phyloP scores from a whole-genome alignment of 2,329 filamentous ascomycete species.

The Hypoxylon sp. region DNA sequence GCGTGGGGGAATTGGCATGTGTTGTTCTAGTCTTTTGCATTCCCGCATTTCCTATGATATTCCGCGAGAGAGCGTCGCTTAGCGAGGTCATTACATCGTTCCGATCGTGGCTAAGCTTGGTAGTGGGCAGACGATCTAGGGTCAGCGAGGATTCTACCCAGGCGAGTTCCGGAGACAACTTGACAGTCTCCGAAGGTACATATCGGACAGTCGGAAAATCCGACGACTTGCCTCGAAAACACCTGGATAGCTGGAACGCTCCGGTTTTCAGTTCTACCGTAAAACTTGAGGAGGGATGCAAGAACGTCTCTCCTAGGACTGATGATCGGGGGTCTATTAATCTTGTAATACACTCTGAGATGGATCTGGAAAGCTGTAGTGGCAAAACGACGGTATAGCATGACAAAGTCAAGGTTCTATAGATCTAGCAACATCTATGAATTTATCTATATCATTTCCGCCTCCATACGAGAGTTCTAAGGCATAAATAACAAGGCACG shows the following conservation, averaged over 20 bases:
- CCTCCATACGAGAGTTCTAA: not conserved
- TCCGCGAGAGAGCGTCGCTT: not conserved
- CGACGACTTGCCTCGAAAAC: not conserved
- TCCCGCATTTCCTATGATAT: not conserved
- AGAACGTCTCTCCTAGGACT: not conserved
- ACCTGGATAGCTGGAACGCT: not conserved
- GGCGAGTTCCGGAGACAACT: not conserved
- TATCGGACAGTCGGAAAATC: not conserved
- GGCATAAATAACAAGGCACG: not conserved
- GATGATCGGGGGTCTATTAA: not conserved
- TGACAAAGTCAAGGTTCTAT: not conserved
- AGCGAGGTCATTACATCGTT: not conserved
- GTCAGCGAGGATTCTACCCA: not conserved
- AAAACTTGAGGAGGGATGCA: not conserved
- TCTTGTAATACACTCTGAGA: not conserved
- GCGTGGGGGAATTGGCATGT: not conserved
- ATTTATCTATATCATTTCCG: not conserved
- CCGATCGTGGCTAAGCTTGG: not conserved
- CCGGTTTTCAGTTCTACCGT: not conserved
- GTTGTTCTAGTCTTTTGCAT: constrained; percentile 9
- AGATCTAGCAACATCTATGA: not conserved
- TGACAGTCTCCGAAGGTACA: not conserved
- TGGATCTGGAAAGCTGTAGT: not conserved
- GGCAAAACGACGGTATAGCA: not conserved
- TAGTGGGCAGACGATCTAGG: not conserved